Evolutionary conservation across 129 eudicot species (phyloP).

Genomic region (Silybum marianum): DNA sequence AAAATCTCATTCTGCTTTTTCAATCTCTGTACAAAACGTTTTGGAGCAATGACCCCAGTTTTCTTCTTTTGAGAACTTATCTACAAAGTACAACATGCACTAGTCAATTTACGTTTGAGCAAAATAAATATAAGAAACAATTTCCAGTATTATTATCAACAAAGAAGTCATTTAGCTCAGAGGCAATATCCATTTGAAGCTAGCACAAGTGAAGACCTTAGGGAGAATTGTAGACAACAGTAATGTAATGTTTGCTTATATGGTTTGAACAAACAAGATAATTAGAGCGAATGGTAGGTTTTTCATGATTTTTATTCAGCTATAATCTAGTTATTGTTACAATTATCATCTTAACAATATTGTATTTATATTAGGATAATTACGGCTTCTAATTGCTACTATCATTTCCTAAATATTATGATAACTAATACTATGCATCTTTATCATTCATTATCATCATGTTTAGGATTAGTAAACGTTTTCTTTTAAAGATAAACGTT

Average conservation of each 20-base stretch:
- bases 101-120: neutral
- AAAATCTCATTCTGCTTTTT: constrained; percentile 86
- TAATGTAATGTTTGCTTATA: neutral
- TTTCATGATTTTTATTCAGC: neutral
- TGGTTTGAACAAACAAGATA: neutral
- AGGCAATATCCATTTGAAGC: neutral
- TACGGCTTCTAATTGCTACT: neutral
- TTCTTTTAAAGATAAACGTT: neutral
- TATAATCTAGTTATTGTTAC: neutral
- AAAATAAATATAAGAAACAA: neutral
- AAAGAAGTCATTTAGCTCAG: neutral
- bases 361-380: neutral
- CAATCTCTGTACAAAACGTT: constrained; percentile 86
- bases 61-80: constrained; percentile 91
- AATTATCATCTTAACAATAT: neutral
- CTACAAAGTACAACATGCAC: constrained; percentile 35
- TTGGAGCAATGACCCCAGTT: constrained; percentile 92
- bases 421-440: neutral
- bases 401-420: neutral
- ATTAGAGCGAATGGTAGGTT: neutral
- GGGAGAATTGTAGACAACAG: neutral
- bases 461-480: neutral
- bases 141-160: neutral
- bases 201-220: neutral
- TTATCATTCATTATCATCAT: neutral